phyloP scores from a whole-genome alignment of 495 filamentous ascomycete genomes.

The Penicillium waksmanii region DNA sequence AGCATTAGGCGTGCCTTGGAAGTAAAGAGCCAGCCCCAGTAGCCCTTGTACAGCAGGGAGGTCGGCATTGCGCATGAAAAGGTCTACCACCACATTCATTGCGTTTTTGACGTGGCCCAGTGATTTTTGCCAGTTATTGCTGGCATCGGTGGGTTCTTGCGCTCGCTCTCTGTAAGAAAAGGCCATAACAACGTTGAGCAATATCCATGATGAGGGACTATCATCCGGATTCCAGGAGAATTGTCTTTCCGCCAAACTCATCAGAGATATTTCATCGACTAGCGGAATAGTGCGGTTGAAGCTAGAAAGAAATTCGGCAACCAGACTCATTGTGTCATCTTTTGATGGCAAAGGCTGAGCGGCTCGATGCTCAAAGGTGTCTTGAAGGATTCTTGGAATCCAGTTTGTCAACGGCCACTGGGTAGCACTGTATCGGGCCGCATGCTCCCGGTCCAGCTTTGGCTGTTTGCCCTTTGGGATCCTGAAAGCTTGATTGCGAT shows the following conservation, averaged over 20 bases:
- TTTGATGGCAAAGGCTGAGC: conserved; percentile 20
- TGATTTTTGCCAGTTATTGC: conserved; percentile 20
- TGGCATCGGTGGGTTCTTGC: conserved; percentile 8
- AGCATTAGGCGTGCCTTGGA: conserved; percentile 29
- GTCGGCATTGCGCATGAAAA: conserved; percentile 25
- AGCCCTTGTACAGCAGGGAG: conserved; percentile 25
- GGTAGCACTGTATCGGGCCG: conserved; percentile 1
- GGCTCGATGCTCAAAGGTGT: conserved; percentile 12
- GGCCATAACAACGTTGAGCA: conserved; percentile 26
- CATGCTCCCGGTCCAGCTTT: neutral
- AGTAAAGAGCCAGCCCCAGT: conserved; percentile 26
- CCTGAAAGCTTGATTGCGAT: neutral
- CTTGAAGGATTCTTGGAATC: conserved; percentile 20
- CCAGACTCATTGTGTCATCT: conserved; percentile 11
- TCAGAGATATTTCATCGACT: conserved; percentile 10
- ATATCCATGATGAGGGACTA: conserved; percentile 27
- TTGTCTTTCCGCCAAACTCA: conserved; percentile 17
- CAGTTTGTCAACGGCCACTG: conserved; percentile 19
- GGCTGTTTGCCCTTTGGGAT: neutral
- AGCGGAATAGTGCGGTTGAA: conserved; percentile 23
- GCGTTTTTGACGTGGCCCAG: conserved; percentile 26
- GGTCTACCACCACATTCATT: conserved; percentile 19
- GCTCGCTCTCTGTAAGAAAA: conserved; percentile 27
- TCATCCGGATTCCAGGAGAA: conserved; percentile 27
- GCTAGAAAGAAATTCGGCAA: conserved; percentile 15